These are phyloP conservation scores for Incumbomyces lentus DNA, from an alignment of 2,329 filamentous ascomycete species.

Conservation along the genomic window DNA sequence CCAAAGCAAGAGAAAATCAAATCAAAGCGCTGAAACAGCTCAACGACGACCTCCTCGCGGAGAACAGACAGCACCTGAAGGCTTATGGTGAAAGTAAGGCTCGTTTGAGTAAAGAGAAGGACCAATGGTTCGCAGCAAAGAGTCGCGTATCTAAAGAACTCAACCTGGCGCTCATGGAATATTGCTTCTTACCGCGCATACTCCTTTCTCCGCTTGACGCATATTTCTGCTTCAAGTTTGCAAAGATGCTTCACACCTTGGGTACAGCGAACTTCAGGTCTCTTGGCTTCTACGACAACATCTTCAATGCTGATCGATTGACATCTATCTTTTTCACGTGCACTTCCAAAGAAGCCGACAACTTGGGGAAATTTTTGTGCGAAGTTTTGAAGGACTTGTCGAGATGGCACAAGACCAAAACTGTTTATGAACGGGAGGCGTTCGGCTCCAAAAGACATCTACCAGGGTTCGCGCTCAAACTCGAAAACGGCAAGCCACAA, in stretches of 20 bases:
- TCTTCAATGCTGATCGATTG: slow-evolving; percentile 75
- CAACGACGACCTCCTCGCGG: slow-evolving; percentile 59
- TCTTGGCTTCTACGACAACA: slow-evolving; percentile 67
- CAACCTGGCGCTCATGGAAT: slow-evolving; percentile 70
- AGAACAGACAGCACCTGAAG: slow-evolving; percentile 60
- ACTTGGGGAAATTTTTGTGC: slow-evolving; percentile 82
- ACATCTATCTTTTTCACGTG: slow-evolving; percentile 77
- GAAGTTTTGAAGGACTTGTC: slow-evolving; percentile 70
- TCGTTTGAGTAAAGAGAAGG: slow-evolving; percentile 64
- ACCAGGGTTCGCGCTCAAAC: slow-evolving; percentile 66
- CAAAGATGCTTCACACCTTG: slow-evolving; percentile 76
- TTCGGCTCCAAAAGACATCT: slow-evolving; percentile 56
- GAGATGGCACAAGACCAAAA: slow-evolving; percentile 71
- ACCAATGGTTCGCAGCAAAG: slow-evolving; percentile 63
- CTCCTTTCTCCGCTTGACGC: slow-evolving; percentile 77
- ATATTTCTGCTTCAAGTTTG: slow-evolving; percentile 75
- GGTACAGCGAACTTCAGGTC: slow-evolving; percentile 80
- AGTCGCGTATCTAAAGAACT: slow-evolving; percentile 55
- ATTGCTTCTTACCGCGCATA: slow-evolving; percentile 83
- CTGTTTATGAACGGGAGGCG: slow-evolving; percentile 71
- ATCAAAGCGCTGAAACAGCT: slow-evolving; percentile 60
- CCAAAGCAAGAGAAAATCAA: slow-evolving; percentile 57
- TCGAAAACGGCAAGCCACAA: slow-evolving; percentile 62
- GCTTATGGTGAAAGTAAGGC: slow-evolving; percentile 57
- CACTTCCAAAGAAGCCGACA: slow-evolving; percentile 82